These are phyloP conservation scores for Phalaenopsis hybrid DNA, from an alignment of 116 monocot species.

Conservation along the genomic window DNA sequence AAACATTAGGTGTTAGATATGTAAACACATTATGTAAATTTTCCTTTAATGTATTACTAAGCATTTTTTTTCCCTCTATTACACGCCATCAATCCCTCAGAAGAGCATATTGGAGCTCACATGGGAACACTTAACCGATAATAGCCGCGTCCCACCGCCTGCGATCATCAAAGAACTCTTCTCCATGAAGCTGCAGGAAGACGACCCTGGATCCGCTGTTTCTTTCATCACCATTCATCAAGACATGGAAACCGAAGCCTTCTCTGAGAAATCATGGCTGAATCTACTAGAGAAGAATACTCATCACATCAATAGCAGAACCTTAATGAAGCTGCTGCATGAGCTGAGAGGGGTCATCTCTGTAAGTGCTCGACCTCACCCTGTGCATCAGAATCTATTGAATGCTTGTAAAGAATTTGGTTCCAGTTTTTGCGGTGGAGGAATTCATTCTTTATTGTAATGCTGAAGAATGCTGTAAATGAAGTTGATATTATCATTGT, in stretches of 20 bases:
- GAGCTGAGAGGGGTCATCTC: slow-evolving; percentile 25
- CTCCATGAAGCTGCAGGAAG: slow-evolving; percentile 49
- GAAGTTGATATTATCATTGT: neutral
- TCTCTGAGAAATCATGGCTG: slow-evolving; percentile 56
- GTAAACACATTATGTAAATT: no score
- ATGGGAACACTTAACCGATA: slow-evolving; percentile 57
- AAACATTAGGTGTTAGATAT: no score
- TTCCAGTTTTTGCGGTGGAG: neutral
- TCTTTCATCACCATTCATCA: slow-evolving; percentile 46
- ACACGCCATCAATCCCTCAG: slow-evolving; percentile 19
- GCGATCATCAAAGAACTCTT: slow-evolving; percentile 78
- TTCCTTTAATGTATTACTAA: no score
- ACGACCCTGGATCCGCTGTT: slow-evolving; percentile 29
- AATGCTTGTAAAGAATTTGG: slow-evolving; percentile 47
- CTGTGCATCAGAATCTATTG: slow-evolving; percentile 41
- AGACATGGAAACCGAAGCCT: slow-evolving; percentile 25
- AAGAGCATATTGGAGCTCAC: slow-evolving; percentile 52
- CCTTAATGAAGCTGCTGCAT: slow-evolving; percentile 22
- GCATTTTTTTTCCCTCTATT: no score
- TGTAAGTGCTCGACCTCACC: slow-evolving; percentile 14
- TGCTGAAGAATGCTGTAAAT: neutral
- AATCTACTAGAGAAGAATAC: slow-evolving; percentile 38
- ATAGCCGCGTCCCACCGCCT: slow-evolving; percentile 47
- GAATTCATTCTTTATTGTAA: neutral
- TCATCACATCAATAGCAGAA: slow-evolving; percentile 24